phyloP scores from a whole-genome alignment of 2,329 filamentous ascomycete genomes.

The Verticillium tricorpus region DNA sequence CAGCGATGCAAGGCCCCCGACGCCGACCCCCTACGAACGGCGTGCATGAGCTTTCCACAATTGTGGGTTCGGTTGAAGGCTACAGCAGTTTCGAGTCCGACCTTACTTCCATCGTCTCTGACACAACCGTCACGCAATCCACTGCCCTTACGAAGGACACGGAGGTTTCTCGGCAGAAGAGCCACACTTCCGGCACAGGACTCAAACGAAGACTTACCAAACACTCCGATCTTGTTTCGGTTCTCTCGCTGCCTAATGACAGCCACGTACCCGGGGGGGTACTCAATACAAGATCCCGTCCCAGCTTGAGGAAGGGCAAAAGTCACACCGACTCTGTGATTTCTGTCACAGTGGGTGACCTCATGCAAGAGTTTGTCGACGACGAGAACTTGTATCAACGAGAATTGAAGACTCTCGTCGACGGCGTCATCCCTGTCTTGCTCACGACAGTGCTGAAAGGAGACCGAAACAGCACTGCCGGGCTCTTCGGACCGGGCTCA shows the following conservation, averaged over 20 bases:
- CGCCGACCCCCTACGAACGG: constrained; percentile 49
- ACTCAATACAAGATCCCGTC: constrained; percentile 68
- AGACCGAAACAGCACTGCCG: constrained; percentile 57
- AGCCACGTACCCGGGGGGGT: constrained; percentile 51
- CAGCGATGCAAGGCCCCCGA: constrained; percentile 26
- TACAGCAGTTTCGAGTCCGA: constrained; percentile 43
- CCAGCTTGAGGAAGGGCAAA: constrained; percentile 72
- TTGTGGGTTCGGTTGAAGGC: constrained; percentile 44
- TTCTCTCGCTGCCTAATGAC: constrained; percentile 70
- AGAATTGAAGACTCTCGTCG: constrained; percentile 87
- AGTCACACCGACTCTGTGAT: constrained; percentile 64
- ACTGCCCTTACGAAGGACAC: constrained; percentile 44
- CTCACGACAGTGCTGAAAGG: constrained; percentile 78
- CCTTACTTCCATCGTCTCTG: constrained; percentile 42
- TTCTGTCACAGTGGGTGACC: constrained; percentile 65
- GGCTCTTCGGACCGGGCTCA: constrained; percentile 59
- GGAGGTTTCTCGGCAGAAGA: constrained; percentile 39
- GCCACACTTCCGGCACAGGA: constrained; percentile 37
- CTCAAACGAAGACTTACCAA: constrained; percentile 78
- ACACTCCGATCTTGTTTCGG: constrained; percentile 90
- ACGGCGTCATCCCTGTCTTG: constrained; percentile 91
- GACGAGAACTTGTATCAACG: constrained; percentile 87
- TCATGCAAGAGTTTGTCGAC: constrained; percentile 73
- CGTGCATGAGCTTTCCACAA: constrained; percentile 52
- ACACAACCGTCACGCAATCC: constrained; percentile 49